phyloP scores from a whole-genome alignment of 345 rosid genomes.

The Odontarrhena argentea region DNA sequence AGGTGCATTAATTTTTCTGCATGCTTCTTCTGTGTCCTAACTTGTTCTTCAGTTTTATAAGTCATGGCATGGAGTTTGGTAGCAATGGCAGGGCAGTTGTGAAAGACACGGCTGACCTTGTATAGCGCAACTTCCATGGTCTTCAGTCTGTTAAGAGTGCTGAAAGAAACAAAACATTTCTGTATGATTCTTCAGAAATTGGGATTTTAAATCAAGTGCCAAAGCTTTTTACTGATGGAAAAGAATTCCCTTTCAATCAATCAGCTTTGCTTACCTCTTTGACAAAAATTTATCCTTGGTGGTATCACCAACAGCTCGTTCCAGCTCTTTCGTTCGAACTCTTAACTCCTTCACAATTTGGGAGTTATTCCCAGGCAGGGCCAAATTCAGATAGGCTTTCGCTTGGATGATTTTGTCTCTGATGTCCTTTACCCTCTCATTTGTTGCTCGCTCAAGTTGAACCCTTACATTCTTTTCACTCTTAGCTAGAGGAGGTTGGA shows the following conservation, averaged over 20 bases:
- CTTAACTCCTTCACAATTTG: conserved; percentile 77
- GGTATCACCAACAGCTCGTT: conserved; percentile 61
- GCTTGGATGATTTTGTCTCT: conserved; percentile 85
- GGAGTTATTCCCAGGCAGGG: conserved; percentile 65
- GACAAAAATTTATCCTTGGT: conserved; percentile 70
- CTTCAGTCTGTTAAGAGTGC: conserved; percentile 65
- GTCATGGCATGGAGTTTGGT: conserved; percentile 75
- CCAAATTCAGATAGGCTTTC: conserved; percentile 65
- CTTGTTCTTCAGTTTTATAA: conserved; percentile 73
- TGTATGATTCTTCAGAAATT: conserved; percentile 19
- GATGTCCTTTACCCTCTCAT: conserved; percentile 70
- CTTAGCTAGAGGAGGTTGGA: conserved; percentile 38
- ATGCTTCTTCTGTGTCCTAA: conserved; percentile 62
- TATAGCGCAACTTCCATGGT: conserved; percentile 61
- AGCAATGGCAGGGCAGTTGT: conserved; percentile 67
- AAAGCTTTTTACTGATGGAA: conserved; percentile 1
- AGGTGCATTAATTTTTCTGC: conserved; percentile 73
- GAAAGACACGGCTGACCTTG: conserved; percentile 60
- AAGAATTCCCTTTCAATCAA: conserved; percentile 10
- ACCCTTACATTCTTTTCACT: conserved; percentile 49
- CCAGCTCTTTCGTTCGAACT: conserved; percentile 75
- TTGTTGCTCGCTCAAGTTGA: conserved; percentile 37
- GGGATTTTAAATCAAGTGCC: conserved; percentile 12
- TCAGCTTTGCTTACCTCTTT: conserved; percentile 56
- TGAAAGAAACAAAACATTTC: conserved; percentile 43